Conservation (phyloP, 2,329 filamentous ascomycete species). For the Amylocarpus encephaloides region DNA sequence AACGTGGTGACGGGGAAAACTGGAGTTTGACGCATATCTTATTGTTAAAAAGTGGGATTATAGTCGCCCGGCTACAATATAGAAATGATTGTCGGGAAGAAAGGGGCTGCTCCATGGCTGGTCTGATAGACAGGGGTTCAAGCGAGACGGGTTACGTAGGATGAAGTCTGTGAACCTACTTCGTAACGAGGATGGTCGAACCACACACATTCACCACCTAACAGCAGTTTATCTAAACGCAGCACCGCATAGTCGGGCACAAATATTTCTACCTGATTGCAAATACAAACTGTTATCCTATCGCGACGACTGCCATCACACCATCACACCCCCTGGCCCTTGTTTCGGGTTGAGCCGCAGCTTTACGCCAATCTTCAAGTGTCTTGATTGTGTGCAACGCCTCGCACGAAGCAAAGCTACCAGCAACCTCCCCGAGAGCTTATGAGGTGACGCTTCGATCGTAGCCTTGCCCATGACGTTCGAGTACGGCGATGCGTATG, state of each 20-base stretch:
- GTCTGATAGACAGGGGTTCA: too few species aligned
- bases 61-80: too few species aligned
- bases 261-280: background rate
- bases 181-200: background rate
- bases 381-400: too few species aligned
- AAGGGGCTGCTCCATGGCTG: too few species aligned
- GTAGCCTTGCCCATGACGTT: slow-evolving; percentile 19
- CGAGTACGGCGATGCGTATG: slow-evolving; percentile 23
- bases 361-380: background rate
- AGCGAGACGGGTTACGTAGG: too few species aligned
- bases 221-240: background rate
- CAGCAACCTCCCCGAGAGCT: background rate
- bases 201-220: background rate
- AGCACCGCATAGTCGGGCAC: background rate
- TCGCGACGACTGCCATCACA: background rate
- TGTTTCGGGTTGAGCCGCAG: background rate
- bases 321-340: background rate
- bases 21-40: too few species aligned
- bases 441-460: slow-evolving; percentile 13
- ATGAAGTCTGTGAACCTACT: too few species aligned
- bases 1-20: too few species aligned
- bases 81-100: too few species aligned
- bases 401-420: background rate
- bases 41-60: too few species aligned
- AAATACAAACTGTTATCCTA: background rate